Evolutionary conservation across 192 early-diverging fungal genomes (phyloP).

Genomic region (Lobosporangium transversale): DNA sequence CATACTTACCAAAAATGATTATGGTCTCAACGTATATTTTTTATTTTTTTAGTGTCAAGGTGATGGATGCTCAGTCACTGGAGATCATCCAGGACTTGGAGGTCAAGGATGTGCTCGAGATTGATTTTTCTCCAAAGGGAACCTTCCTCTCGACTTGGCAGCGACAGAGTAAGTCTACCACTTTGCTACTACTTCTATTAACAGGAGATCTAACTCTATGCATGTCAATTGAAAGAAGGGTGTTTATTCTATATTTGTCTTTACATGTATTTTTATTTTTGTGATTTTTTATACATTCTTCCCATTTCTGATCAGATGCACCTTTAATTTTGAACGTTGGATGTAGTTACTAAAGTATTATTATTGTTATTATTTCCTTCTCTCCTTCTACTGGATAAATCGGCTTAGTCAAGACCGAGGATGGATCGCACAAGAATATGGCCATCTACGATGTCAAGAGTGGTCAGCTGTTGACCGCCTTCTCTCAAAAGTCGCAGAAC

Average conservation of each 20-base stretch:
- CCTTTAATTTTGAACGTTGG: not conserved
- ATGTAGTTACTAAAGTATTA: too few relatives aligned
- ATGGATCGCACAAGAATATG: conserved; percentile 81
- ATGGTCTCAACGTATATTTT: too few relatives aligned
- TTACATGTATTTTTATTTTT: too few relatives aligned
- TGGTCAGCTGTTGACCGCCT: conserved; percentile 73
- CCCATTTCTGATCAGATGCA: not conserved
- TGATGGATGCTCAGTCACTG: conserved; percentile 75
- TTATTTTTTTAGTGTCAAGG: conserved; percentile 64
- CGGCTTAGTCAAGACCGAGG: conserved; percentile 75
- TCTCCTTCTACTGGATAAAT: conserved; percentile 4
- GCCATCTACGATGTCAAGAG: conserved; percentile 80
- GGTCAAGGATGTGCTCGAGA: conserved; percentile 77
- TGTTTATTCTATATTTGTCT: too few relatives aligned
- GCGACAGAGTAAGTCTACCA: conserved; percentile 71
- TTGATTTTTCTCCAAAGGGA: conserved; percentile 91
- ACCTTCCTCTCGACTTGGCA: conserved; percentile 92
- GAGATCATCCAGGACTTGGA: conserved; percentile 71
- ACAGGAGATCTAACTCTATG: too few relatives aligned
- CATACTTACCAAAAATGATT: too few relatives aligned
- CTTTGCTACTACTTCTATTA: too few relatives aligned
- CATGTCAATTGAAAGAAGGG: too few relatives aligned
- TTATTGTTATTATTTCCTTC: not conserved
- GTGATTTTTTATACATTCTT: too few relatives aligned
- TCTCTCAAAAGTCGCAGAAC: conserved; percentile 84